phyloP scores from a whole-genome alignment of 441 rosid species.

The Gossypium schwendimanii region DNA sequence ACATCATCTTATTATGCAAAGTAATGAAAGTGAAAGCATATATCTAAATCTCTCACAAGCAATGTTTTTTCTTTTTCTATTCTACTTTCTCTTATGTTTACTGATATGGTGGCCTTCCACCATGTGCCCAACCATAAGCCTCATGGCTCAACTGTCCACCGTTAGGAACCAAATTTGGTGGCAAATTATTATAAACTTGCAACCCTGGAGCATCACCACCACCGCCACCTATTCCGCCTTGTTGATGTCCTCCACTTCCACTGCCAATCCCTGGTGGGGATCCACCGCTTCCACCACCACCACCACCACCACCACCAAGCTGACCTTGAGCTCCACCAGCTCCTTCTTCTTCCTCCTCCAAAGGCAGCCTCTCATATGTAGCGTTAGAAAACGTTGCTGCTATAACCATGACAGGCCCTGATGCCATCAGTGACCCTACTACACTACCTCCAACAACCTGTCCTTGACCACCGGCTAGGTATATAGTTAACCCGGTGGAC shows the following conservation, averaged over 20 bases:
- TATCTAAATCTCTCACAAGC: not conserved
- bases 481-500: slow-evolving; percentile 46
- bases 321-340: slow-evolving; percentile 21
- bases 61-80: not conserved
- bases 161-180: slow-evolving; percentile 48
- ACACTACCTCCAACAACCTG: slow-evolving; percentile 56
- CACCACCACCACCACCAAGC: slow-evolving; percentile 30
- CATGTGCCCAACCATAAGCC: slow-evolving; percentile 48
- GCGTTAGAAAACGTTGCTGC: slow-evolving; percentile 56
- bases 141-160: slow-evolving; percentile 57
- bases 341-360: slow-evolving; percentile 51
- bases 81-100: not conserved
- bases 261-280: slow-evolving; percentile 32
- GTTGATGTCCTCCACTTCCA: slow-evolving; percentile 18
- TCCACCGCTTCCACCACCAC: slow-evolving; percentile 27
- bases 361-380: slow-evolving; percentile 51
- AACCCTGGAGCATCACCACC: slow-evolving; percentile 32
- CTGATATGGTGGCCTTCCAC: slow-evolving; percentile 43
- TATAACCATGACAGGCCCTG: slow-evolving; percentile 52
- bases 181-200: slow-evolving; percentile 45
- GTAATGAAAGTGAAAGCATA: slow-evolving; percentile 1
- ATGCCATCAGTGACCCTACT: slow-evolving; percentile 43
- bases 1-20: slow-evolving; percentile 3
- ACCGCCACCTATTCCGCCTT: slow-evolving; percentile 19
- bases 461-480: slow-evolving; percentile 56